Conservation (phyloP, 805 yeast species). For the Kluyveromyces nonfermentans region DNA sequence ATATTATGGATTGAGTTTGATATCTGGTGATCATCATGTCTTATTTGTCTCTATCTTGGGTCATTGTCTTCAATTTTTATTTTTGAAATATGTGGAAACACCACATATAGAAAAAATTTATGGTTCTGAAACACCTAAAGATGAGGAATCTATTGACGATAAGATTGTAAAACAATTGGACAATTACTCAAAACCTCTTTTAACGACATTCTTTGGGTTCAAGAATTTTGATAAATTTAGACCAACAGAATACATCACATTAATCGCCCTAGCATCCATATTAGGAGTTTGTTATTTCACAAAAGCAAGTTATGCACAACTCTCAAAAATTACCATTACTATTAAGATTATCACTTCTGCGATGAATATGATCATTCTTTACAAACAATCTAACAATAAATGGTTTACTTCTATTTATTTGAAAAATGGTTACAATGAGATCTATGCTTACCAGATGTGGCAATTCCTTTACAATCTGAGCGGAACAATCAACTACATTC, state of each 20-base stretch:
- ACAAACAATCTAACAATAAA: constrained; percentile 50
- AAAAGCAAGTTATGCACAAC: constrained; percentile 18
- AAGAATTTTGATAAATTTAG: constrained; percentile 55
- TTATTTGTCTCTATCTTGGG: constrained; percentile 63
- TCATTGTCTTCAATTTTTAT: constrained; percentile 67
- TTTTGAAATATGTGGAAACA: constrained; percentile 65
- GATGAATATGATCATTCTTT: constrained; percentile 42
- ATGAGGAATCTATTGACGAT: constrained; percentile 30
- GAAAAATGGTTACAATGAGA: constrained; percentile 53
- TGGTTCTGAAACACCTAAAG: constrained; percentile 36
- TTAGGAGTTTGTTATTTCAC: constrained; percentile 27
- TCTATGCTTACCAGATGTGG: constrained; percentile 65
- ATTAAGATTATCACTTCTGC: constrained; percentile 44
- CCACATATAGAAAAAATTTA: constrained; percentile 82
- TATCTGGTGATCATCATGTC: constrained; percentile 64
- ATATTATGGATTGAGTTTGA: constrained; percentile 73
- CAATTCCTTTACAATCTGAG: constrained; percentile 49
- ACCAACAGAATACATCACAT: constrained; percentile 49
- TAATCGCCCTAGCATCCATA: constrained; percentile 37
- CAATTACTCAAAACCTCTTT: constrained; percentile 44
- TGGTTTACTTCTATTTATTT: constrained; percentile 57
- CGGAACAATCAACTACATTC: constrained; percentile 47
- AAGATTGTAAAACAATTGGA: constrained; percentile 32
- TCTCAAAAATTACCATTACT: constrained; percentile 35
- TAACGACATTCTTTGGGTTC: constrained; percentile 37